Evolutionary conservation across 2,329 filamentous ascomycete genomes (phyloP).

Genomic region (Atkinsonella hypoxylon): DNA sequence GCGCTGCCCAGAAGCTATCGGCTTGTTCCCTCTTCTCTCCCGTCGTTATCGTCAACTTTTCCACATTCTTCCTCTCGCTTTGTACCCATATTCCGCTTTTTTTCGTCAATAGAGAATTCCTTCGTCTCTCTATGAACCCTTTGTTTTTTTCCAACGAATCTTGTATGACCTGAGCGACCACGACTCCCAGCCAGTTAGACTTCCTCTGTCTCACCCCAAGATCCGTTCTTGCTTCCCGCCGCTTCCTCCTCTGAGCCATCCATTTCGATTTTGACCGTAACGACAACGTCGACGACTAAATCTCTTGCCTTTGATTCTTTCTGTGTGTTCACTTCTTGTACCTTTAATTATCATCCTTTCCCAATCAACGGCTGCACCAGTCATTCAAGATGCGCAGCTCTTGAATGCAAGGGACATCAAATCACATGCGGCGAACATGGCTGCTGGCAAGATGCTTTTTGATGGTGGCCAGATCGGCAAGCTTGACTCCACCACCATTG

Average conservation of each 20-base stretch:
- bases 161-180: background rate
- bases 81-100: background rate
- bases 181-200: background rate
- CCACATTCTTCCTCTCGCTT: background rate
- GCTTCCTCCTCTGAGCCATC: background rate
- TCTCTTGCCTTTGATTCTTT: background rate
- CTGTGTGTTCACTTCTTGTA: background rate
- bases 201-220: background rate
- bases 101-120: background rate
- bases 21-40: too few relatives aligned
- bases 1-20: too few relatives aligned
- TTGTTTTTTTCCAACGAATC: background rate
- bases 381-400: constrained; percentile 13
- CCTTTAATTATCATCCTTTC: background rate
- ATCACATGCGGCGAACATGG: constrained; percentile 7
- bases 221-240: background rate
- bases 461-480: background rate
- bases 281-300: background rate
- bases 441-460: constrained; percentile 7
- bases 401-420: constrained; percentile 10
- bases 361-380: background rate
- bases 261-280: background rate
- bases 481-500: background rate
- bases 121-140: background rate
- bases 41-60: too few relatives aligned